Evolutionary conservation across 2,329 filamentous ascomycete species (phyloP).

Genomic region (Penicillium brasilianum): DNA sequence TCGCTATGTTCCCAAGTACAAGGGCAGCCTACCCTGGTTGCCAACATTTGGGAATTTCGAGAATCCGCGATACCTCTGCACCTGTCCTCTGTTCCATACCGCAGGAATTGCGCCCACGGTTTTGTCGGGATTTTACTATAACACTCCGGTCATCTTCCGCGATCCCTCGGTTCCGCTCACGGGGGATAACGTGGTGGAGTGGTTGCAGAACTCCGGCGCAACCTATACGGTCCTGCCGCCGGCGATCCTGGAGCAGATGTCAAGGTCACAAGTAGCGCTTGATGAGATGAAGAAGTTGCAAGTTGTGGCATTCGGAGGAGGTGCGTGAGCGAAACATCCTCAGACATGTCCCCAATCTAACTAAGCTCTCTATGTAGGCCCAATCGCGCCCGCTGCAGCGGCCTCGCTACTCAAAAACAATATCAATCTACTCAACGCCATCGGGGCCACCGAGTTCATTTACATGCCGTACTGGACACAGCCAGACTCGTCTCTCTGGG

Average conservation of each 20-base stretch:
- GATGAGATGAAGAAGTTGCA: slow-evolving; percentile 13
- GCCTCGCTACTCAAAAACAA: neutral
- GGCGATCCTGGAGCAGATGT: slow-evolving; percentile 15
- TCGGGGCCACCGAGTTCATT: slow-evolving; percentile 1
- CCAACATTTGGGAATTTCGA: slow-evolving; percentile 11
- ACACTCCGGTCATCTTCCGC: slow-evolving; percentile 9
- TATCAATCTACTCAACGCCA: slow-evolving; percentile 5
- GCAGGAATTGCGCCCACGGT: slow-evolving; percentile 7
- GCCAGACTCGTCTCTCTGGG: slow-evolving; percentile 9
- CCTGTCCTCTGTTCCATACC: slow-evolving; percentile 8
- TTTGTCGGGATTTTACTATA: slow-evolving; percentile 11
- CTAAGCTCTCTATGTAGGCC: neutral
- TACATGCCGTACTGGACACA: slow-evolving; percentile 11
- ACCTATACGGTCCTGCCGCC: slow-evolving; percentile 13
- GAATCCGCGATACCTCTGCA: slow-evolving; percentile 11
- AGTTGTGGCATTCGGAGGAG: slow-evolving; percentile 14
- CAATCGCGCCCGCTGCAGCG: neutral
- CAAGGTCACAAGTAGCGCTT: slow-evolving; percentile 10
- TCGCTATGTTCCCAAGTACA: slow-evolving; percentile 3
- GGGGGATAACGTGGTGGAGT: slow-evolving; percentile 14
- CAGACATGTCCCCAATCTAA: too few species aligned
- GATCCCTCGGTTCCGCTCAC: slow-evolving; percentile 13
- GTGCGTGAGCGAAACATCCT: slow-evolving; percentile 8
- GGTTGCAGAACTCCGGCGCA: slow-evolving; percentile 12
- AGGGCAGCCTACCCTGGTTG: slow-evolving; percentile 8